Evolutionary conservation across 768 basidiomycete genomes (phyloP).

Genomic region (Scleroderma bovista): DNA sequence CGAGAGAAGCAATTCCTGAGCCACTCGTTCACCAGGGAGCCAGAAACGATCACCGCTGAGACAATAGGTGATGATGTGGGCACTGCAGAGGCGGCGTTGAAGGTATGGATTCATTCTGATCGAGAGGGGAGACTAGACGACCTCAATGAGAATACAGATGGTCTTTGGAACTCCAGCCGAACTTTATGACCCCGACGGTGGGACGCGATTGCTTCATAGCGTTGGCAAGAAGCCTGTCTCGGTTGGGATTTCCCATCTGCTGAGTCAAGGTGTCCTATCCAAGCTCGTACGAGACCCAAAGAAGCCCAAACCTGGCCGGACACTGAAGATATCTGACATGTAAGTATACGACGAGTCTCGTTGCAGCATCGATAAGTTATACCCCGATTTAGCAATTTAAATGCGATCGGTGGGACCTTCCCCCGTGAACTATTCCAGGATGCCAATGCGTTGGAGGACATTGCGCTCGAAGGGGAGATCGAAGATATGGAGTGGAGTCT

Average conservation of each 20-base stretch:
- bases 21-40: slow-evolving; percentile 46
- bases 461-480: slow-evolving; percentile 42
- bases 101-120: slow-evolving; percentile 38
- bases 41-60: slow-evolving; percentile 24
- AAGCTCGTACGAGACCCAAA: slow-evolving; percentile 58
- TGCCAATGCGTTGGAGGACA: slow-evolving; percentile 57
- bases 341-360: slow-evolving; percentile 16
- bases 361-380: background rate
- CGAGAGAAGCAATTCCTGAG: slow-evolving; percentile 65
- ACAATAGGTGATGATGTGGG: slow-evolving; percentile 34
- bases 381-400: slow-evolving; percentile 50
- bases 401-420: slow-evolving; percentile 59
- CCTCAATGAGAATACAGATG: slow-evolving; percentile 60
- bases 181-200: slow-evolving; percentile 56
- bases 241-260: slow-evolving; percentile 52
- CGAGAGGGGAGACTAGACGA: background rate
- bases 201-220: slow-evolving; percentile 49
- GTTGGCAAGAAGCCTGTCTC: slow-evolving; percentile 53
- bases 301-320: slow-evolving; percentile 65
- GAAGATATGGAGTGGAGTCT: slow-evolving; percentile 76
- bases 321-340: slow-evolving; percentile 73
- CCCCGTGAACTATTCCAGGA: slow-evolving; percentile 65
- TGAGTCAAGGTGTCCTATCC: slow-evolving; percentile 60
- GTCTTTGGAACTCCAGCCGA: slow-evolving; percentile 68
- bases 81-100: slow-evolving; percentile 65